Evolutionary conservation across 2,329 filamentous ascomycete genomes (phyloP).

Genomic region (Cladorrhinum sp.): DNA sequence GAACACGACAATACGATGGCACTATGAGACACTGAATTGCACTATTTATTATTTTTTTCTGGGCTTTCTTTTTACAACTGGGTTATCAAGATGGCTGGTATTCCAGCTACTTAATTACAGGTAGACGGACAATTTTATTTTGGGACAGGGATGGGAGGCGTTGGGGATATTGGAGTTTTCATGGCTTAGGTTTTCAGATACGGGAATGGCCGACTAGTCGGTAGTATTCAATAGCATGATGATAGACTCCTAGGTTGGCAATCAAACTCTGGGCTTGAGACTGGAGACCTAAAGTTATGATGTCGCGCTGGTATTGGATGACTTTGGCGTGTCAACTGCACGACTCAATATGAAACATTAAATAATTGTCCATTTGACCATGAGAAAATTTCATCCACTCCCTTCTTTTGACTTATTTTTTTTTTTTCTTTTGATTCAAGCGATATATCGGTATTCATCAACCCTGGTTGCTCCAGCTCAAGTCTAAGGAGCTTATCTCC

Average conservation of each 20-base stretch:
- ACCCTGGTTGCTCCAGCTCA: too few relatives aligned
- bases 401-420: neutral
- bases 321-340: neutral
- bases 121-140: neutral
- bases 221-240: neutral
- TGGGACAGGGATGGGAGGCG: too few relatives aligned
- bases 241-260: neutral
- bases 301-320: neutral
- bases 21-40: slow-evolving; percentile 50
- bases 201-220: neutral
- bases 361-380: neutral
- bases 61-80: neutral
- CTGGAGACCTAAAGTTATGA: neutral
- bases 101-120: neutral
- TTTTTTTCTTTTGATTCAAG: too few relatives aligned
- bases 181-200: neutral
- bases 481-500: too few relatives aligned
- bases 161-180: neutral
- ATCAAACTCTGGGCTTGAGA: neutral
- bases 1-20: slow-evolving; percentile 99
- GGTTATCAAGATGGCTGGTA: neutral
- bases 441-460: too few relatives aligned
- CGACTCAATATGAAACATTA: neutral
- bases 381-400: neutral
- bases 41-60: neutral